phyloP scores from a whole-genome alignment of 2,329 filamentous ascomycete species.

The Colletotrichum theobromicola region DNA sequence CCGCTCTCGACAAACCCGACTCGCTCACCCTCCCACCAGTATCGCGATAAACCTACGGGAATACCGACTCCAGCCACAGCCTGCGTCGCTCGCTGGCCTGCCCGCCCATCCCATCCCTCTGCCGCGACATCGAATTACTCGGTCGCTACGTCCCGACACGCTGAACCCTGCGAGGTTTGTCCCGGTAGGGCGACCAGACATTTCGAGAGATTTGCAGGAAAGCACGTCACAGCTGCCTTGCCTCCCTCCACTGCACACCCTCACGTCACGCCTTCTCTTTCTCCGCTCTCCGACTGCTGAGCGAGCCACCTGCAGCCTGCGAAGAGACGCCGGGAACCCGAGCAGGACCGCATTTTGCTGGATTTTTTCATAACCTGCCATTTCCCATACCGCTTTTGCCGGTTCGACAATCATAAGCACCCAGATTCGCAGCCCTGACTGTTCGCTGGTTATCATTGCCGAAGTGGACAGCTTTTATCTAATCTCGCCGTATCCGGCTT shows the following conservation, averaged over 20 bases:
- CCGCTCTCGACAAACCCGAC: not conserved
- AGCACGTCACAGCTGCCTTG: constrained; percentile 14
- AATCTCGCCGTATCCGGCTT: constrained; percentile 4
- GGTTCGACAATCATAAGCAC: not conserved
- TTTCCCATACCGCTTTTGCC: not conserved
- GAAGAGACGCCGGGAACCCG: not conserved
- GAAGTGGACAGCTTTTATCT: not conserved
- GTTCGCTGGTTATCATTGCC: not conserved
- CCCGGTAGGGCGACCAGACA: not conserved
- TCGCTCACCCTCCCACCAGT: not conserved
- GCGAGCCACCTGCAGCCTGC: not conserved
- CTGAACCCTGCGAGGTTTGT: constrained; percentile 10
- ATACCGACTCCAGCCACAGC: not conserved
- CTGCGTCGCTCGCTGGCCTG: not conserved
- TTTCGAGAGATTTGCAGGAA: constrained; percentile 17
- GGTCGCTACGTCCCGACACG: constrained; percentile 1
- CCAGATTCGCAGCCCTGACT: not conserved
- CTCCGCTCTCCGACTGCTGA: constrained; percentile 3
- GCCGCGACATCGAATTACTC: constrained; percentile 11
- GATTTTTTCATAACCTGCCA: not conserved
- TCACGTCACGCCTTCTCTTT: not conserved
- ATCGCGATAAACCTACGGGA: not conserved
- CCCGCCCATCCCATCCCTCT: not conserved
- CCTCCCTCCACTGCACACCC: not conserved
- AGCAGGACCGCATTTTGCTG: not conserved